Conservation (phyloP, 208 protist species). For the Trypanosoma scelopori region DNA sequence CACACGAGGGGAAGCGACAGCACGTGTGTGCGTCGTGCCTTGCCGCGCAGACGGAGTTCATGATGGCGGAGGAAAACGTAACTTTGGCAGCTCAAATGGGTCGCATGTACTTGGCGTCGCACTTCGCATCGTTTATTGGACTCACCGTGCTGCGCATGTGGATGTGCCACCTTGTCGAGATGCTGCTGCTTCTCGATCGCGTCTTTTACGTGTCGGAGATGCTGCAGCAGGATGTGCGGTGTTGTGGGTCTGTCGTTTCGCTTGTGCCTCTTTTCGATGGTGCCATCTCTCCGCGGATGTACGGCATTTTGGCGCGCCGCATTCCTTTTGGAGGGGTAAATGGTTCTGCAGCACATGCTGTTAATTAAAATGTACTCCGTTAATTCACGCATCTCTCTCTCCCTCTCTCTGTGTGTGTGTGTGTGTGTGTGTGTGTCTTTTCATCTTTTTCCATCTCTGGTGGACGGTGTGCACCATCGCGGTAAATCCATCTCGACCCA, state of each 20-base stretch:
- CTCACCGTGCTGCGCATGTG: slow-evolving; percentile 89
- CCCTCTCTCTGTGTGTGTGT: too few species aligned
- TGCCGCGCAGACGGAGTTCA: slow-evolving; percentile 37
- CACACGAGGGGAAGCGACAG: slow-evolving; percentile 42
- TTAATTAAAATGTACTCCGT: too few species aligned
- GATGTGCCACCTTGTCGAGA: slow-evolving; percentile 88
- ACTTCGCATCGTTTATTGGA: slow-evolving; percentile 76
- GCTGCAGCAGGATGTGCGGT: slow-evolving; percentile 16
- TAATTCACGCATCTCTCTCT: too few species aligned
- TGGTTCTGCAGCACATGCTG: neutral
- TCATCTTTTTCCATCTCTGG: too few species aligned
- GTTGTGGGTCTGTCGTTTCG: slow-evolving; percentile 51
- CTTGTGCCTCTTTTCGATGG: slow-evolving; percentile 88
- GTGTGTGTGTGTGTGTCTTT: too few species aligned
- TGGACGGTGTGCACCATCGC: too few species aligned
- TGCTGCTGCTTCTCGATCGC: slow-evolving; percentile 75
- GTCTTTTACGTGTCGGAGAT: slow-evolving; percentile 71
- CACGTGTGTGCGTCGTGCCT: slow-evolving; percentile 50
- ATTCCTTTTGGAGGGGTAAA: slow-evolving; percentile 10
- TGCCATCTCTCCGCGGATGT: slow-evolving; percentile 77
- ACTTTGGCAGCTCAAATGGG: slow-evolving; percentile 32
- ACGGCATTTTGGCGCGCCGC: slow-evolving; percentile 72
- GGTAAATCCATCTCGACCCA: too few species aligned
- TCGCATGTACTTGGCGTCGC: slow-evolving; percentile 24
- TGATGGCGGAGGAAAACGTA: slow-evolving; percentile 15